Base-by-base conservation (phyloP, 1,139 yeast species). In the Debaryomycetaceae sp. region DNA sequence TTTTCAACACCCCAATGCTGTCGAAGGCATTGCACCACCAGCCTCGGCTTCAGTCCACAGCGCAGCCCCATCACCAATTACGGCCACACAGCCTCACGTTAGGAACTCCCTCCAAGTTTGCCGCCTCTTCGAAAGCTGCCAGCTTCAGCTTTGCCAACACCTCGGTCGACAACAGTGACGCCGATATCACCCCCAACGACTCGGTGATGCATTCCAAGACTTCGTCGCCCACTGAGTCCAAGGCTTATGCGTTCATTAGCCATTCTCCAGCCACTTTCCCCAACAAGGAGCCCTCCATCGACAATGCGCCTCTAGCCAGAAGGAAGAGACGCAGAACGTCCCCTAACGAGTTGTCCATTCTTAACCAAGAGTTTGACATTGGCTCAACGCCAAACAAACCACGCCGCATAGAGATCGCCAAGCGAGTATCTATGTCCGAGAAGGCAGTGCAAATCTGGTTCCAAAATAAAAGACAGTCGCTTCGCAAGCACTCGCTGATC, bases 391-490 rank as follows among this genome's bases (percentile, higher is more conserved):
- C 97, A 29, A 82, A 83, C 53, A 82, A 81, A 53, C 60, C 71
- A 30, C 71, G 83, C 48, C 75, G 97, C 44, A 67, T 76, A 28
- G 81, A 77, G 41, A 83, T 91, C 43, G 95, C 96, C 11, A 57
- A 62, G 21, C 75, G 69, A 41, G 94, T 91, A 26, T 77, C 78
- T 41, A 91, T 89, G 97, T 75, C 91, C n/a, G 96, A 88, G 54
- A 88, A 88, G 55, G 95, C 96, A 2, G 95, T 91, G 18, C 97
- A 91, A 60, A 86, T 91, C 42, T 91, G 98, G 98, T 91, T 91
- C 59, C 98, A 91, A 59, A 91, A 91, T 58, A 83, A 79, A 55
- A 78, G 98, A 56, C 98, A 91, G 61, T 74, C 88, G 26, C 59
- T 79, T 42, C 76, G 93, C 43, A 79, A 76, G 45, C 72, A 61